Evolutionary conservation across 2,329 filamentous ascomycete species (phyloP), one percentile per base, ranked within the genome.

Genomic region (Verticillium longisporum): DNA sequence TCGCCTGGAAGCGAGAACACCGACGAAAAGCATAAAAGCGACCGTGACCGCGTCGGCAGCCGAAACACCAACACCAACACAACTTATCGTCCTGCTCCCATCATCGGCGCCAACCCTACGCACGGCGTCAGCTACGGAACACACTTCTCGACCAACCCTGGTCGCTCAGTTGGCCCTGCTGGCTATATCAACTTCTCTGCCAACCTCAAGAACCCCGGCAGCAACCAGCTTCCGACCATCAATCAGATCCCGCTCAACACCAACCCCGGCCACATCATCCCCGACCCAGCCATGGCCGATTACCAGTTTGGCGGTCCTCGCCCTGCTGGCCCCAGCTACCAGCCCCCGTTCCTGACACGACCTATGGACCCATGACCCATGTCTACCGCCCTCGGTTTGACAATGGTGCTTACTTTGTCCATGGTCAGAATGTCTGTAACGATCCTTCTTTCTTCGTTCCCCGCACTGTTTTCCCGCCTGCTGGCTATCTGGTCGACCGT

Each of bases 311-410:
- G 73, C n/a, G 69, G 66, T n/a, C 79, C 75, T 64, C 74, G 76
- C 53, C 70, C 73, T 34, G 68, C 68, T 56, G 80, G 80, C 60
- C 69, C 81, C 57, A 79, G 83, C 69, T 86, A 82, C 67, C 81
- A 86, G 67, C 85, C 84, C 1, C 81, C 33, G 82, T 84, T 15
- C 82, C 83, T 3, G 82, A 85, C 65, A 85, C 83, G 15, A 81
- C 80, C 54, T 77, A 79, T 68, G 85, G 84, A 3, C 79, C 82
- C 1, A 81, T 82, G 61, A 68, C 77, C 33, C 83, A 87, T 64
- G 77, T 78, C 21, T 87, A 85, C 66, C 72, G 82, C 59, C 84
- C 85, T 64, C 83, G 82, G 54, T 77, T 75, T 66, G 83, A 85
- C 66, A 70, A 68, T 54, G 69, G 69, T 33, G 58, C 69, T 50